Evolutionary conservation across 768 basidiomycete genomes (phyloP).

Genomic region (Termitomyces heimii): DNA sequence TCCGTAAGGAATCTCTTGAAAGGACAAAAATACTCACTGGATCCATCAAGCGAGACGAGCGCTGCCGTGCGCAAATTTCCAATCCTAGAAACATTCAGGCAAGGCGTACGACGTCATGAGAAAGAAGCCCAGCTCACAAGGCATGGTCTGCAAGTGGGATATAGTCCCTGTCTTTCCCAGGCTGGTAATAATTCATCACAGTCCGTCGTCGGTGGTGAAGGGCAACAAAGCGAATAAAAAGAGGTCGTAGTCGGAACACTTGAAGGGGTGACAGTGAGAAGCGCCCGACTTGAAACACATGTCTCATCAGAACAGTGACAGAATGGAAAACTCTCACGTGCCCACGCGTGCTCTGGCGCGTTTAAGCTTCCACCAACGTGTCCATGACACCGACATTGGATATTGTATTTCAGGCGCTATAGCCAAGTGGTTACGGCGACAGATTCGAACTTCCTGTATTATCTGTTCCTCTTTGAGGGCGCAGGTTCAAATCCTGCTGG

Average conservation of each 20-base stretch:
- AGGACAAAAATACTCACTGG: constrained; percentile 39
- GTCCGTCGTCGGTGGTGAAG: neutral
- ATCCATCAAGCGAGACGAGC: constrained; percentile 77
- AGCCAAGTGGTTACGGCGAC: constrained; percentile 69
- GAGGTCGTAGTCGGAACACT: neutral
- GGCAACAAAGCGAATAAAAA: neutral
- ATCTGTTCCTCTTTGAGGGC: no score
- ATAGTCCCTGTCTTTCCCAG: constrained; percentile 57
- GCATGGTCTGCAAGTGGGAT: constrained; percentile 75
- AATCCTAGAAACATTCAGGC: constrained; percentile 40
- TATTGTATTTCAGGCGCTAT: no score
- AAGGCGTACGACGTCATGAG: constrained; percentile 5
- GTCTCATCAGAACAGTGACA: neutral
- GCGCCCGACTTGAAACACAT: neutral
- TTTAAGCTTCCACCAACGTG: no score
- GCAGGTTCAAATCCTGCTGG: no score
- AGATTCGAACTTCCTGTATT: constrained; percentile 68
- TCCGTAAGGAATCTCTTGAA: neutral
- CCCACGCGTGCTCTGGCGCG: no score
- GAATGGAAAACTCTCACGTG: neutral
- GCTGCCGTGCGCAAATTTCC: constrained; percentile 84
- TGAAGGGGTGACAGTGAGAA: neutral
- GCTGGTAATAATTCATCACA: constrained; percentile 49
- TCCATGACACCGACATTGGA: no score
- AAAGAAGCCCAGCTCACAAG: constrained; percentile 38